Evolutionary conservation across 2,329 filamentous ascomycete species (phyloP), one percentile per base, ranked within the genome.

Genomic region (Metarhizium brunneum): DNA sequence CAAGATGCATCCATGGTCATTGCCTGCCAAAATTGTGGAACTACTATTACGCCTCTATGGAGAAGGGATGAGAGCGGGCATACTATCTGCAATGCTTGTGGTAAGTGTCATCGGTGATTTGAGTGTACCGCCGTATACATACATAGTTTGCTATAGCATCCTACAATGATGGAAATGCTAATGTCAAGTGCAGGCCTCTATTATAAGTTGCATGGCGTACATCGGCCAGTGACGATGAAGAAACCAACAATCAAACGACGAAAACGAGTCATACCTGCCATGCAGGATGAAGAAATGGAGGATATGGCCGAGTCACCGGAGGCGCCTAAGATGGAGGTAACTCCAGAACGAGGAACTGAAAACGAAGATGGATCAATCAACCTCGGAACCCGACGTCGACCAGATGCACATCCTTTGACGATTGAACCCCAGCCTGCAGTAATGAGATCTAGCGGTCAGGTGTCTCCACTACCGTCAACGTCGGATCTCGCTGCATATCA

Each of bases 41-140:
- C 94, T 13, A 97, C 94, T 0, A 92, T 97, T 55, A 99, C 94
- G 47, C 94, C 94, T 14, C 77, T 99, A 14, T 99, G 94, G 94
- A 83, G 94, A 66, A 82, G 94, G 64, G 94, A 97, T 67, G 92
- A 96, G 70, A 86, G 86, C 63, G 94, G 94, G 2, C 92, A 96
- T 72, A 95, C 92, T 5, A 99, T 99, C 60, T 99, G 94, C 76
- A 99, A 99, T 71, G 94, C 94, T 53, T 99, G 94, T 75, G 94
- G 91, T 95, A 80, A 68, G 86, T 81, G 10, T 11, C 14, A 29
- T 16, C 3, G 8, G 11, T 4, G 6, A 14, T 14, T 47, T 48
- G 40, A 54, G 47, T 53, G 13, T 7, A 20, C 6, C 4, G 1
- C 11, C 25, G 8, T 10, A 8, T 14, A 25, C 25, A 14, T 30